Base-by-base conservation (phyloP, 2,329 filamentous ascomycete genomes). In the Apiospora hydei region DNA sequence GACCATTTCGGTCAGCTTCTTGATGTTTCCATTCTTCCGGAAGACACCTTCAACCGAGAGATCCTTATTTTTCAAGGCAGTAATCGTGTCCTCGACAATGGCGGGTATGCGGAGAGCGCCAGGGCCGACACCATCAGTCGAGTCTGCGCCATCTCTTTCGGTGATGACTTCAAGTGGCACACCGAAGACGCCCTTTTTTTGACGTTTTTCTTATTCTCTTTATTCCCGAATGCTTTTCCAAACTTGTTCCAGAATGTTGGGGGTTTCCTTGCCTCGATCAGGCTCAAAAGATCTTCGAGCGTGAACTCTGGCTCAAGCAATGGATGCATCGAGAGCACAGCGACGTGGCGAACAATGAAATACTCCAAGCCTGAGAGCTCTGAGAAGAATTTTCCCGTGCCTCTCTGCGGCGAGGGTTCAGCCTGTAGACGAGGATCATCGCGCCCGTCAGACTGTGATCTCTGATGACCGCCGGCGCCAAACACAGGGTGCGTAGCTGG, bases 31-130 rank as follows among this genome's bases (percentile, higher is more conserved):
- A 78, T 98, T 99, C 88, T 99, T 99, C 77, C 96, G 92, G 89
- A 99, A 99, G 30, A 99, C 95, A 78, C 96, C 96, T 82, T 99
- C 96, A 1, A 99, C 94, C 1, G 96, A 98, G 85, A 99, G 95
- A 82, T 99, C 96, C 94, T 99, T 98, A 83, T 96, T 96, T 77
- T 95, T 92, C 94, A 99, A 98, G 16, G 95, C 95, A 4, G 94
- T 93, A 49, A 99, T 92, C 68, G 96, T 92, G 80, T 98, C 96
- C 78, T 98, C 96, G n/a, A 99, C 89, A 70, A 99, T 87, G n/a
- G 94, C 93, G 3, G 96, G 96, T 57, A 99, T 94, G 70, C 94
- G 93, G 71, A 99, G 87, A 18, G 94, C 93, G 24, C 95, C 96
- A 14, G 96, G 95, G 0, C 96, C 96, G 73, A 99, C 94, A 47